Base-by-base conservation (phyloP, 2,329 filamentous ascomycete species). In the Alternaria novae-zelandiae region DNA sequence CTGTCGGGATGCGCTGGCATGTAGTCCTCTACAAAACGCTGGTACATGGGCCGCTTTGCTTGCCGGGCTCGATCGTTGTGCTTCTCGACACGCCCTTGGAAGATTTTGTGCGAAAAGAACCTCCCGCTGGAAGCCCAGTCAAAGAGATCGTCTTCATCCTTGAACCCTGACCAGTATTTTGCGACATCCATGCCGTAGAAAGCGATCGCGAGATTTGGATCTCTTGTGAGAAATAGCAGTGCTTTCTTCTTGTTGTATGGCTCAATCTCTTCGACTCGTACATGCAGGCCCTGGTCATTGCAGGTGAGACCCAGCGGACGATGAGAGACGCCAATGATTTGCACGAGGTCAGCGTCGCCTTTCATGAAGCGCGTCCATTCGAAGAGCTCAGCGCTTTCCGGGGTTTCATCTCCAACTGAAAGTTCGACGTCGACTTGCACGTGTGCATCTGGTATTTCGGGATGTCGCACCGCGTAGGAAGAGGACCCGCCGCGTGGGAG, bases 321-420 rank as follows among this genome's bases (percentile, higher is more conserved):
- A 65, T 92, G 87, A 9, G 84, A 86, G 17, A 86, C 83, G 6
- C 91, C 90, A 0, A 95, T 74, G 9, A 89, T 84, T 63, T 87
- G 90, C 85, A 89, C 89, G 2, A 88, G 72, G 69, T 95, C 92
- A n/a, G 91, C 90, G 70, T 95, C 92, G 0, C 87, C 86, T 43
- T 90, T 84, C 68, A 88, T 88, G 79, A 94, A 93, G 4, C 87
- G 78, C 41, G 85, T 83, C 91, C 91, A 95, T 28, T 82, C 65
- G 86, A 84, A 57, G 0, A 79, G 66, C 2, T 78, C 75, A 2
- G 56, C 58, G 5, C 64, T 66, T n/a, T 71, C 64, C n/a, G 70
- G 55, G 3, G 73, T 75, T 15, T 57, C 73, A 25, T 74, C 61
- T 26, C 74, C 74, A 20, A 81, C 70, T 60, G 85, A 88, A 23